Conservation (phyloP, 495 filamentous ascomycete genomes). For the Hypoxylon fuscum region DNA sequence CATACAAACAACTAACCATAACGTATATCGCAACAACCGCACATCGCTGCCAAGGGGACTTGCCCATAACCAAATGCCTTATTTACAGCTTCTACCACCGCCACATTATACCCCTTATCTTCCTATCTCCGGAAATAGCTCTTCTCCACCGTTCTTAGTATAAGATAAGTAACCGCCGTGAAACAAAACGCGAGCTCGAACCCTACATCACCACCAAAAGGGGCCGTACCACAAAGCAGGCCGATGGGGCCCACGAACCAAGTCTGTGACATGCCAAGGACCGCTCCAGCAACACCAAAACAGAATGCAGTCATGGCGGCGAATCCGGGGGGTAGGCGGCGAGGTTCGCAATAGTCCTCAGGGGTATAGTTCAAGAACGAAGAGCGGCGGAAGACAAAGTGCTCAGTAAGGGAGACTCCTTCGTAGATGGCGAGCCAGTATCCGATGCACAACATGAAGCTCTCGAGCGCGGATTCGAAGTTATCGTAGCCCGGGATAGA, state of each 20-base stretch:
- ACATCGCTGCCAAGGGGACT: too few species aligned
- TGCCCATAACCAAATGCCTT: too few species aligned
- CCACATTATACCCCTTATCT: too few species aligned
- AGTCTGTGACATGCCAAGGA: constrained; percentile 78
- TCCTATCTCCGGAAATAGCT: constrained; percentile 61
- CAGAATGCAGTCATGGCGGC: constrained; percentile 73
- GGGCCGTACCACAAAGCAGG: constrained; percentile 63
- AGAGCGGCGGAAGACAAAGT: constrained; percentile 78
- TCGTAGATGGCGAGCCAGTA: constrained; percentile 90
- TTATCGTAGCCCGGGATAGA: constrained; percentile 79
- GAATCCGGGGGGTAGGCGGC: constrained; percentile 73
- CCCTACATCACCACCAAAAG: constrained; percentile 75
- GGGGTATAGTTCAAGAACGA: constrained; percentile 66
- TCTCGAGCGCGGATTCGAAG: constrained; percentile 75
- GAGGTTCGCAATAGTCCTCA: constrained; percentile 67
- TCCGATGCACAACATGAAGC: constrained; percentile 81
- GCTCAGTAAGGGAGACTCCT: constrained; percentile 74
- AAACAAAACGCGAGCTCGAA: constrained; percentile 76
- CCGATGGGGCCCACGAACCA: constrained; percentile 82
- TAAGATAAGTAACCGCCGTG: constrained; percentile 54
- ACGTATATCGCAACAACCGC: too few species aligned
- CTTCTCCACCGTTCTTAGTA: constrained; percentile 63
- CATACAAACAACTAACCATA: too few species aligned
- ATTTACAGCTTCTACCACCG: too few species aligned
- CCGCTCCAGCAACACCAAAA: constrained; percentile 75